Conservation (phyloP, 2,329 filamentous ascomycete species). For the Zarea fungicola region DNA sequence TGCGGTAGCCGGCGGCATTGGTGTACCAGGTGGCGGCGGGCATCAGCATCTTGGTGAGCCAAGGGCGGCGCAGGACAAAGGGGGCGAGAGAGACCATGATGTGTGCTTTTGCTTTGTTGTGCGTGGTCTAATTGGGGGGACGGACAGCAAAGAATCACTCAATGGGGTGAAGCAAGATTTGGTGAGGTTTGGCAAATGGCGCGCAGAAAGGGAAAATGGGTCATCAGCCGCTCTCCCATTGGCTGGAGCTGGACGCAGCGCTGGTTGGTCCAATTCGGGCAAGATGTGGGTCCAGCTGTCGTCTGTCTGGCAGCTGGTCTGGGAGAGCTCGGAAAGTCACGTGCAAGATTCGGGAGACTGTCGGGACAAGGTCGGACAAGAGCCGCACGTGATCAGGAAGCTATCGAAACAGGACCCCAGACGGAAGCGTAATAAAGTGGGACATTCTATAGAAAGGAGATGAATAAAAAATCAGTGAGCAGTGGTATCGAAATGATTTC, state of each 20-base stretch:
- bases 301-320: too few species aligned
- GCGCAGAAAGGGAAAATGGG: constrained; percentile 19
- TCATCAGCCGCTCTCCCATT: constrained; percentile 19
- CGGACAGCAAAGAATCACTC: constrained; percentile 6
- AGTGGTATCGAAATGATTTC: too few species aligned
- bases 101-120: constrained; percentile 24
- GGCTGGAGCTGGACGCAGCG: constrained; percentile 25
- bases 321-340: constrained; percentile 29
- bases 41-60: constrained; percentile 70
- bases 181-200: constrained; percentile 18
- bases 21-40: constrained; percentile 85
- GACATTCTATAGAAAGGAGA: too few species aligned
- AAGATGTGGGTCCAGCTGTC: too few species aligned
- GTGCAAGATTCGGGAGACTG: constrained; percentile 18
- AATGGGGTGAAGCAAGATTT: constrained; percentile 11
- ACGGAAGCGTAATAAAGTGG: too few species aligned
- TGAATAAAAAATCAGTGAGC: too few species aligned
- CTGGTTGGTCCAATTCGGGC: neutral
- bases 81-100: constrained; percentile 70
- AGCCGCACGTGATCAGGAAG: neutral
- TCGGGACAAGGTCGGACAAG: neutral
- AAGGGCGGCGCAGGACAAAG: constrained; percentile 78
- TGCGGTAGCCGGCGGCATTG: constrained; percentile 85
- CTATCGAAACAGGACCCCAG: too few species aligned
- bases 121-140: constrained; percentile 15